Evolutionary conservation across 257 asterid species (phyloP).

Genomic region (Petunia secreta): DNA sequence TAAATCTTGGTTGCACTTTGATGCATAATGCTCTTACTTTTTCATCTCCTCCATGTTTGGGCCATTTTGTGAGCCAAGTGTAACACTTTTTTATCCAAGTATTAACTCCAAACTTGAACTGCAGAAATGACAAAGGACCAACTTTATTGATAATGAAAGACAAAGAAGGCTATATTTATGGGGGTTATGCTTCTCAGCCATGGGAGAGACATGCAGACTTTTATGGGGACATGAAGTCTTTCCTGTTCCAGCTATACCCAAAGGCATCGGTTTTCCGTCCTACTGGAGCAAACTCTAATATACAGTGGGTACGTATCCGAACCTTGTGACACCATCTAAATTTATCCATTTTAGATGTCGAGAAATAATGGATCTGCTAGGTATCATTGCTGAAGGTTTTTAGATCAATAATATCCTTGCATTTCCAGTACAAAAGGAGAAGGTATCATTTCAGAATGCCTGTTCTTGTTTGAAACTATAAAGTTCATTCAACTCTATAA

Average conservation of each 20-base stretch:
- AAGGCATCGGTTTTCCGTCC: slow-evolving; percentile 81
- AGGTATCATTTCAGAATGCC: background rate
- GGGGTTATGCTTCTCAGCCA: slow-evolving; percentile 96
- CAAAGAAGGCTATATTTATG: slow-evolving; percentile 78
- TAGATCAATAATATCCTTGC: too few species aligned
- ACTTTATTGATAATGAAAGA: slow-evolving; percentile 81
- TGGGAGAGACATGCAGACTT: slow-evolving; percentile 91
- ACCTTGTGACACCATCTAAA: background rate
- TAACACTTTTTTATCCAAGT: slow-evolving; percentile 1
- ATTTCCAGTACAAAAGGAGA: too few species aligned
- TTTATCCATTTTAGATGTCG: background rate
- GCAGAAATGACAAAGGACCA: slow-evolving; percentile 73
- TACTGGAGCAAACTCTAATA: slow-evolving; percentile 81
- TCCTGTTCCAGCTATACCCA: slow-evolving; percentile 83
- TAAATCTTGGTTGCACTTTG: background rate
- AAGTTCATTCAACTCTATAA: background rate
- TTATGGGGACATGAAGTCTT: slow-evolving; percentile 85
- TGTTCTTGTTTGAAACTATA: background rate
- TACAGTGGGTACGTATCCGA: slow-evolving; percentile 79
- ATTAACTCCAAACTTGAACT: slow-evolving; percentile 45
- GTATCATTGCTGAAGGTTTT: background rate
- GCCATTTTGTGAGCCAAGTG: background rate
- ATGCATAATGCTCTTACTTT: slow-evolving; percentile 6
- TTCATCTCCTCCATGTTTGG: background rate
- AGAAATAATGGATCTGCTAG: background rate